Evolutionary conservation across 148 eudicot species (phyloP).

Genomic region (Selenicereus undatus): DNA sequence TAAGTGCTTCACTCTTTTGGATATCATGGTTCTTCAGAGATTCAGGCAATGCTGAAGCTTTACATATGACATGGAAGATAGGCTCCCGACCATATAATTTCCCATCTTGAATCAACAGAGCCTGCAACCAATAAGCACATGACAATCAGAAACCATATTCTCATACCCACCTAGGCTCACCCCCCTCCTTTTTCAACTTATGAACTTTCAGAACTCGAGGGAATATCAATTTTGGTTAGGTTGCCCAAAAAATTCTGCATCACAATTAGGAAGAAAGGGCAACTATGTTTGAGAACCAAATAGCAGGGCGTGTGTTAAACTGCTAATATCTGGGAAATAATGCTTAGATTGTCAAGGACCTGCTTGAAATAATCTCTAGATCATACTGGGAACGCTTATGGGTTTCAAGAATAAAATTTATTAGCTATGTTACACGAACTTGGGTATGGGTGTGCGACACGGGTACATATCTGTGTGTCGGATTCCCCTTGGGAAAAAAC

Average conservation of each 20-base stretch:
- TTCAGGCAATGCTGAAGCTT: constrained; percentile 72
- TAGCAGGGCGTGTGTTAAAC: background rate
- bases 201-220: background rate
- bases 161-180: background rate
- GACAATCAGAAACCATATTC: background rate
- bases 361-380: too few species aligned
- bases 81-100: constrained; percentile 88
- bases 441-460: too few species aligned
- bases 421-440: too few species aligned
- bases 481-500: too few species aligned
- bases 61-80: constrained; percentile 68
- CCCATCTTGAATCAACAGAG: constrained; percentile 86
- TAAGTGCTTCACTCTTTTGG: constrained; percentile 63
- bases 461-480: too few species aligned
- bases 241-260: background rate
- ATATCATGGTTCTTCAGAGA: constrained; percentile 59
- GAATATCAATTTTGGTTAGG: background rate
- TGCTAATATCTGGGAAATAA: too few species aligned
- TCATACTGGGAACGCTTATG: too few species aligned
- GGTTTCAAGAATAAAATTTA: too few species aligned
- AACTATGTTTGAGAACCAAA: background rate
- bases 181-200: background rate
- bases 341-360: too few species aligned
- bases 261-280: background rate
- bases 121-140: constrained; percentile 43